These are phyloP conservation scores for Klebsormidium nitens DNA, from an alignment of 139 green algal genomes.

Conservation along the genomic window DNA sequence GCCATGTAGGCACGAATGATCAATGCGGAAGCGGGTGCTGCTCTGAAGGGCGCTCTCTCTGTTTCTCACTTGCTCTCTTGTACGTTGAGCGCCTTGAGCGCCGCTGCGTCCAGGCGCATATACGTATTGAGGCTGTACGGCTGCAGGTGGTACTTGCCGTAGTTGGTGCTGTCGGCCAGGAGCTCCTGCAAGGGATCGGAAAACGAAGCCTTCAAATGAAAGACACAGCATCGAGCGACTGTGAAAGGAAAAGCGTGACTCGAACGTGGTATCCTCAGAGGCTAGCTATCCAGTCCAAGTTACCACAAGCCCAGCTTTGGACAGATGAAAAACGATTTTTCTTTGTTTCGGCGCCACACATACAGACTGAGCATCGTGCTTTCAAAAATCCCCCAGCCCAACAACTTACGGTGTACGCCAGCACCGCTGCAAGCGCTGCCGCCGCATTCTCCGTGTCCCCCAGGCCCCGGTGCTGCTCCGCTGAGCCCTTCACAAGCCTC, in stretches of 20 bases:
- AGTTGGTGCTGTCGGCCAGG: slow-evolving; percentile 45
- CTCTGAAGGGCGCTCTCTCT: no score
- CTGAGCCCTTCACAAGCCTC: slow-evolving; percentile 49
- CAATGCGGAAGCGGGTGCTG: no score
- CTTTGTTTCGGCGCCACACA: no score
- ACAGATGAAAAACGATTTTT: no score
- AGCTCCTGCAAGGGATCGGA: slow-evolving; percentile 54
- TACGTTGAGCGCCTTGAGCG: slow-evolving; percentile 85
- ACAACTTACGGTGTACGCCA: slow-evolving; percentile 31
- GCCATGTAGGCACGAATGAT: no score
- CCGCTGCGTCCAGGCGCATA: slow-evolving; percentile 66
- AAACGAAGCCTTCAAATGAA: no score
- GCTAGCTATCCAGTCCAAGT: no score
- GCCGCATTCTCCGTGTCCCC: slow-evolving; percentile 2
- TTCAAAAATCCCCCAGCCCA: not conserved
- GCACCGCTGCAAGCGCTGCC: slow-evolving; percentile 15
- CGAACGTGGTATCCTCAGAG: no score
- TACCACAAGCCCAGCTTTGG: no score
- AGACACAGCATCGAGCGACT: slow-evolving; percentile 42
- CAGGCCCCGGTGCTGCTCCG: slow-evolving; percentile 54
- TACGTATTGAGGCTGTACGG: slow-evolving; percentile 62
- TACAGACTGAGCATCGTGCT: not conserved
- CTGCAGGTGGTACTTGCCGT: slow-evolving; percentile 59
- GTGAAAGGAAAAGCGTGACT: no score
- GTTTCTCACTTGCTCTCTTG: slow-evolving; percentile 48